Conservation (phyloP, 2,329 filamentous ascomycete genomes). For the Simplicillium sp. region DNA sequence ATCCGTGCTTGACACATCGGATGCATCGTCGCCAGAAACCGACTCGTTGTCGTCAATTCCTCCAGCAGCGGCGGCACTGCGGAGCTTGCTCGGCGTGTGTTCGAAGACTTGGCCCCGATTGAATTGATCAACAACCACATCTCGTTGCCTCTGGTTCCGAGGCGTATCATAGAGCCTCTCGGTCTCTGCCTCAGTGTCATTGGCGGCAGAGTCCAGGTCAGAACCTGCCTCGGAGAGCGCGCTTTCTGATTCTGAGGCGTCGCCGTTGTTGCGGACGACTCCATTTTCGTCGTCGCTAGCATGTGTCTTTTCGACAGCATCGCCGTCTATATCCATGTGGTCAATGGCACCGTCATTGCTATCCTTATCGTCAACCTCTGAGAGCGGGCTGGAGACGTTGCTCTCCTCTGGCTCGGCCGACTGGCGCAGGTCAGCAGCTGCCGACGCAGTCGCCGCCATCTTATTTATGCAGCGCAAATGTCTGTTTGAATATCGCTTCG, state of each 20-base stretch:
- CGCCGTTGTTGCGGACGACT: conserved; percentile 12
- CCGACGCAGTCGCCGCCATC: conserved; percentile 46
- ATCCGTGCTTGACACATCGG: conserved; percentile 26
- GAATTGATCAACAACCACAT: conserved; percentile 49
- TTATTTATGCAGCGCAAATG: no score
- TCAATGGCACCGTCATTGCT: conserved; percentile 60
- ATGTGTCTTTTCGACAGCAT: conserved; percentile 18
- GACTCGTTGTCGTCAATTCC: conserved; percentile 26
- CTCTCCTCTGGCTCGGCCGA: conserved; percentile 50
- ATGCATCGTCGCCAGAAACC: conserved; percentile 29
- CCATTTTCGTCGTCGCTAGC: conserved; percentile 15
- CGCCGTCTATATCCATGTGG: conserved; percentile 38
- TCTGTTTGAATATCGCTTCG: no score
- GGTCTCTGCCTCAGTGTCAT: conserved; percentile 82
- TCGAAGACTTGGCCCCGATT: conserved; percentile 47
- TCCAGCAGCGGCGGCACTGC: conserved; percentile 32
- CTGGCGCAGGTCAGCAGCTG: conserved; percentile 39
- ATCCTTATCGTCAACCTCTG: conserved; percentile 79
- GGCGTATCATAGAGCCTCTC: conserved; percentile 89
- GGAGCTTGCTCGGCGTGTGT: conserved; percentile 69
- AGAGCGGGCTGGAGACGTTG: conserved; percentile 80
- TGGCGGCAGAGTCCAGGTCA: conserved; percentile 30
- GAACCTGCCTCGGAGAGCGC: conserved; percentile 45
- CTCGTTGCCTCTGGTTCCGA: conserved; percentile 51
- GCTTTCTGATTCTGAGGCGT: conserved; percentile 37